Evolutionary conservation across 2,329 filamentous ascomycete species (phyloP).

Genomic region (Gliomastix tumulicola): DNA sequence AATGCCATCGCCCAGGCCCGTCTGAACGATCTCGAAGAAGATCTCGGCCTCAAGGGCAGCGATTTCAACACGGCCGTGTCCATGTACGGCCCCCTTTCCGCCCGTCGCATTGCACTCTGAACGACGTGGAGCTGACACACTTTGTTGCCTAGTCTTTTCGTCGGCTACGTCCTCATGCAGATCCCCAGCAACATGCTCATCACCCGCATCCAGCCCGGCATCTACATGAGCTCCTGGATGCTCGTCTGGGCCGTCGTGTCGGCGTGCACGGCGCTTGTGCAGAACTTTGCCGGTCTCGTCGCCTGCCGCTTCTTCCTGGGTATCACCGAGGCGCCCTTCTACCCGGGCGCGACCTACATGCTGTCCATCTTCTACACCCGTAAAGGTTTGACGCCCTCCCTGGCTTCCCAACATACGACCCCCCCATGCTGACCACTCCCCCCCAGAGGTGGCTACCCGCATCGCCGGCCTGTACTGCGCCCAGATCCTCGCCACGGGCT

Average conservation of each 20-base stretch:
- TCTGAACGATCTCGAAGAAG: conserved; percentile 36
- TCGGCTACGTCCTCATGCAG: conserved; percentile 37
- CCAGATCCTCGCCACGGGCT: conserved; percentile 59
- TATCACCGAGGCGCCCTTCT: conserved; percentile 31
- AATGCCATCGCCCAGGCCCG: conserved; percentile 39
- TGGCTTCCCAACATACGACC: no score
- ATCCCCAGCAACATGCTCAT: conserved; percentile 27
- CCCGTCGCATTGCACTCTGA: no score
- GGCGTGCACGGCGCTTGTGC: conserved; percentile 26
- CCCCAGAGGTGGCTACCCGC: conserved; percentile 51
- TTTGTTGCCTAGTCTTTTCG: conserved; percentile 17
- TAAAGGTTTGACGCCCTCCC: conserved; percentile 11
- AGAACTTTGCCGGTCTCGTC: conserved; percentile 23
- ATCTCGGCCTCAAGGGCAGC: conserved; percentile 45
- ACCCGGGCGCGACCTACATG: conserved; percentile 27
- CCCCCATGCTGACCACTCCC: conserved; percentile 41
- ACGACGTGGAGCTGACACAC: no score
- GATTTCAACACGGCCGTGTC: conserved; percentile 43
- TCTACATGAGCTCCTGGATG: conserved; percentile 34
- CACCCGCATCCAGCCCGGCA: conserved; percentile 29
- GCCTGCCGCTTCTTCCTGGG: conserved; percentile 29
- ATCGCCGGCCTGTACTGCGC: conserved; percentile 54
- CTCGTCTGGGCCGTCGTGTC: conserved; percentile 29
- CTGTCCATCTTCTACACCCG: conserved; percentile 24
- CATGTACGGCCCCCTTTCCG: conserved; percentile 15